A percentile compares a stretch with the other conserved stretches of the same genome.
Conservation (phyloP, 2,329 filamentous ascomycete genomes). For the Pyrenophora tritici-repentis region DNA sequence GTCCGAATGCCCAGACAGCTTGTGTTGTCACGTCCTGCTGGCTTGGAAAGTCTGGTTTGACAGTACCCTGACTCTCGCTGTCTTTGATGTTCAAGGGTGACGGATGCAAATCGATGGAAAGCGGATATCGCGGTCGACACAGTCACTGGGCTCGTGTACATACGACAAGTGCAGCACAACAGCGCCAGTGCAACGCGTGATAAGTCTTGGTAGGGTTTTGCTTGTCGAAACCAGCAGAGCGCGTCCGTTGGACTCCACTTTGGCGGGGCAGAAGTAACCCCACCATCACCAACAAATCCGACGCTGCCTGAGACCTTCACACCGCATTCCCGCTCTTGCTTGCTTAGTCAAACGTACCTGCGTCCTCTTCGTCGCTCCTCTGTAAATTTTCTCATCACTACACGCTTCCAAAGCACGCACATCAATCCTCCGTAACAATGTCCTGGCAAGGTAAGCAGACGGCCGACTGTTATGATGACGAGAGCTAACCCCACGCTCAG, state of each 20-base stretch:
- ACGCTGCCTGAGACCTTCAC: constrained; percentile 26
- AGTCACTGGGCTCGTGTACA: constrained; percentile 5
- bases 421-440: constrained; percentile 43
- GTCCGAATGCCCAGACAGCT: neutral
- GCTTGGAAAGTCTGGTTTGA: neutral
- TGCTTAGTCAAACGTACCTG: constrained; percentile 35
- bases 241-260: constrained; percentile 8
- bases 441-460: constrained; percentile 50
- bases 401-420: constrained; percentile 31
- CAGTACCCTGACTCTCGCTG: constrained; percentile 9
- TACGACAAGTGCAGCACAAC: constrained; percentile 25
- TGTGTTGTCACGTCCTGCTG: neutral
- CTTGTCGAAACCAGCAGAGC: constrained; percentile 3
- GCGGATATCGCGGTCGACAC: constrained; percentile 16
- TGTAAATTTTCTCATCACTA: constrained; percentile 18
- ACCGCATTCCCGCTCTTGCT: constrained; percentile 28
- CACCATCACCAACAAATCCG: constrained; percentile 22
- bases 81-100: constrained; percentile 7
- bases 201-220: neutral
- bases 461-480: constrained; percentile 12
- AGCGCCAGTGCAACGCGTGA: constrained; percentile 31
- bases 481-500: constrained; percentile 36
- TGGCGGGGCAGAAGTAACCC: constrained; percentile 20
- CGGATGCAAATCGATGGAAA: constrained; percentile 3
- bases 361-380: constrained; percentile 22